A percentile compares a stretch with the other conserved stretches of the same genome.
These are phyloP conservation scores for Microsporum canis DNA, from an alignment of 2,329 filamentous ascomycete species.

Conservation along the genomic window DNA sequence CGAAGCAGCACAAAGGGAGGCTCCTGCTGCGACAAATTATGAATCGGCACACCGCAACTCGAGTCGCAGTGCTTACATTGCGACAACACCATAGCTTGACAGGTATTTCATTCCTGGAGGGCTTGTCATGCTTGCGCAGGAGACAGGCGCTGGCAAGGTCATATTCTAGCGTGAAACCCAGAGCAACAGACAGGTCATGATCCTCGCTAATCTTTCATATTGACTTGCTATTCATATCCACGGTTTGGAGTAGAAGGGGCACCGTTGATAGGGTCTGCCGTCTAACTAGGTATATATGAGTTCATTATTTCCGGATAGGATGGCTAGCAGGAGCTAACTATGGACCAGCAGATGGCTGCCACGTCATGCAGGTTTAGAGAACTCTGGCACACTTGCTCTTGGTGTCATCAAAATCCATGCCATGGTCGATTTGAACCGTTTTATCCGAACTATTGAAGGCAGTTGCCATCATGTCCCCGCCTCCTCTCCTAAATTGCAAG, in stretches of 20 bases:
- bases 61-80: background rate
- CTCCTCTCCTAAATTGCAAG: background rate
- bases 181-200: background rate
- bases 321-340: background rate
- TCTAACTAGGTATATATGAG: background rate
- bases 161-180: background rate
- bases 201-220: background rate
- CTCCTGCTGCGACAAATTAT: too few relatives aligned
- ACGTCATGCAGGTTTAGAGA: constrained; percentile 13
- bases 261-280: background rate
- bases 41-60: too few relatives aligned
- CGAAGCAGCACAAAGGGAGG: too few relatives aligned
- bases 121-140: background rate
- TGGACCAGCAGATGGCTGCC: constrained; percentile 13
- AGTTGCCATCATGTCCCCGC: background rate
- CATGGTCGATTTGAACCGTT: constrained; percentile 1
- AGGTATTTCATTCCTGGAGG: background rate
- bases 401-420: constrained; percentile 9
- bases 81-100: background rate
- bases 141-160: background rate
- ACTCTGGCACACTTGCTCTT: constrained; percentile 6
- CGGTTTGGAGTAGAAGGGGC: background rate
- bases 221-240: background rate
- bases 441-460: background rate
- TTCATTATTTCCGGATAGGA: background rate